Percentiles rank a stretch among this genome's conserved stretches.
These are phyloP conservation scores for Mucor sp. DNA, from an alignment of 371 early-diverging fungal genomes.

Conservation along the genomic window DNA sequence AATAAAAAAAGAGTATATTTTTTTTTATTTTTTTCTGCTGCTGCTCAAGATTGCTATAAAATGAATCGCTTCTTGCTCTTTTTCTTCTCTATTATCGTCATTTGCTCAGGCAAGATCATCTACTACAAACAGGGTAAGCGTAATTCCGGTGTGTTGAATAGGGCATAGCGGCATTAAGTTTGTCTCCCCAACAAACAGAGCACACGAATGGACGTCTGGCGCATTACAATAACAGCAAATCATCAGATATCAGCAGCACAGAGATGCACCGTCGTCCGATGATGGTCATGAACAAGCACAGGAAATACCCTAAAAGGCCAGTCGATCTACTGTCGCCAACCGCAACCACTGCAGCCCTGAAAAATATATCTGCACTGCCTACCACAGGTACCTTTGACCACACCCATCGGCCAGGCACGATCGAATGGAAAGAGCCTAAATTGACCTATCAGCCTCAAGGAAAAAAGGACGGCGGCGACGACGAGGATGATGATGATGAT, in stretches of 20 bases:
- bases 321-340: background rate
- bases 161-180: background rate
- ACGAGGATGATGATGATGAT: no score
- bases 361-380: background rate
- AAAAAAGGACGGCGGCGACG: no score
- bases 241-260: background rate
- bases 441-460: background rate
- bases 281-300: background rate
- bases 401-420: constrained; percentile 11
- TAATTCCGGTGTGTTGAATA: background rate
- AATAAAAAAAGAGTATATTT: no score
- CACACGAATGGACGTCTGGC: background rate
- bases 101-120: background rate
- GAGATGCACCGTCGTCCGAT: background rate
- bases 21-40: no score
- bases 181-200: background rate
- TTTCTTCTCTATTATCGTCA: background rate
- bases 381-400: background rate
- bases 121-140: background rate
- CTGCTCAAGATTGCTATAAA: no score
- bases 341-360: background rate
- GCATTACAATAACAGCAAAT: background rate
- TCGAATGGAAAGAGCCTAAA: constrained; percentile 11
- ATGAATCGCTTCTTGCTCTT: background rate
- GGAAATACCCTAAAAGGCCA: background rate